Evolutionary conservation across 2,329 filamentous ascomycete genomes (phyloP).

Genomic region (Neopestalotiopsis clavispora): DNA sequence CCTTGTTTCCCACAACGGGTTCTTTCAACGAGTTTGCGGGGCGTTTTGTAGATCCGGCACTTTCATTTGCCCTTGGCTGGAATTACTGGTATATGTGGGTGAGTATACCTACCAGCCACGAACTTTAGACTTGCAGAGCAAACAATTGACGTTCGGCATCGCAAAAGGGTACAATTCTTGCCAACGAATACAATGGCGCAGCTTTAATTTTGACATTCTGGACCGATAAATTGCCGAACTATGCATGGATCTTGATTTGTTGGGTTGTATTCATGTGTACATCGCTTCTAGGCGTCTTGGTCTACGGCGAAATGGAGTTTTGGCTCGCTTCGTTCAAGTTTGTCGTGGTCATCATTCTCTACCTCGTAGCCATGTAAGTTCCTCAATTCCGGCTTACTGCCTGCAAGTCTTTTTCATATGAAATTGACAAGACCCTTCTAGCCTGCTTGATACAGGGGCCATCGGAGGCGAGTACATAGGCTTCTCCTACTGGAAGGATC

Average conservation of each 20-base stretch:
- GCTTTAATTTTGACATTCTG: conserved; percentile 36
- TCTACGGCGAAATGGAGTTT: conserved; percentile 38
- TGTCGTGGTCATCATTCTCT: conserved; percentile 2
- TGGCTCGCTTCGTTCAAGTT: conserved; percentile 39
- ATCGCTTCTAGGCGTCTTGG: conserved; percentile 37
- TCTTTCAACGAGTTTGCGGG: conserved; percentile 56
- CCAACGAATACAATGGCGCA: conserved; percentile 4
- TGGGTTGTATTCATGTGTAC: conserved; percentile 47
- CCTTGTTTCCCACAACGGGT: conserved; percentile 49
- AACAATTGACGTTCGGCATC: conserved; percentile 20
- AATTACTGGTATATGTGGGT: conserved; percentile 48
- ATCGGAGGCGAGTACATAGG: conserved; percentile 40
- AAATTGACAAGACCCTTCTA: conserved; percentile 39
- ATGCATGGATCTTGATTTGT: conserved; percentile 50
- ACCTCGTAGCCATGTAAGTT: not conserved
- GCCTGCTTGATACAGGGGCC: conserved; percentile 39
- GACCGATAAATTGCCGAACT: conserved; percentile 46
- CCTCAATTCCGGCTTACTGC: too few species aligned
- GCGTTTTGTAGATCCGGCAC: conserved; percentile 53
- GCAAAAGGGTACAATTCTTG: not conserved
- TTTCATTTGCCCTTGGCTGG: conserved; percentile 52
- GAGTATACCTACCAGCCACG: not conserved
- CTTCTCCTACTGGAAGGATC: conserved; percentile 38
- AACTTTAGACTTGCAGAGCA: not conserved
- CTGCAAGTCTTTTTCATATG: too few species aligned